A percentile compares a stretch with the other conserved stretches of the same genome.
phyloP scores from a whole-genome alignment of 2,329 filamentous ascomycete species.

The Fusarium irregulare region DNA sequence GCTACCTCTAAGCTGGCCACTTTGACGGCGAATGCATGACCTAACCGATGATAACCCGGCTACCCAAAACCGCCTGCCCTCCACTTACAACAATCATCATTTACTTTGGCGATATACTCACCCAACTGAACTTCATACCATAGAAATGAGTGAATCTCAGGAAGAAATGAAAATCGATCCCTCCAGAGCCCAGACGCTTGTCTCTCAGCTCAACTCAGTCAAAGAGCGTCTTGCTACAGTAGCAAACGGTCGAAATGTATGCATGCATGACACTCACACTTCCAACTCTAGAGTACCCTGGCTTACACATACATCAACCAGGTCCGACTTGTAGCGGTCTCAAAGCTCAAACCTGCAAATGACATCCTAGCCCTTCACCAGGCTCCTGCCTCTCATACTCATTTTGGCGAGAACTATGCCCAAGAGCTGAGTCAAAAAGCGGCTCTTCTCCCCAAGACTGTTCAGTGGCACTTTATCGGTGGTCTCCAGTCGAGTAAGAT shows the following conservation, averaged over 20 bases:
- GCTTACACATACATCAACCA: slow-evolving; percentile 50
- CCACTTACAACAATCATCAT: slow-evolving; percentile 43
- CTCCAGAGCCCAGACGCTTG: slow-evolving; percentile 69
- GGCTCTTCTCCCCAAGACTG: slow-evolving; percentile 76
- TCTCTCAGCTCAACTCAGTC: slow-evolving; percentile 71
- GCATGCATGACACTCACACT: slow-evolving; percentile 39
- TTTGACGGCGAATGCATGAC: slow-evolving; percentile 2
- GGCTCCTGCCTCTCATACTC: slow-evolving; percentile 67
- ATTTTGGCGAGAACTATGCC: slow-evolving; percentile 98
- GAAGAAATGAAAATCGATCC: slow-evolving; percentile 71
- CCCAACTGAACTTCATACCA: not conserved
- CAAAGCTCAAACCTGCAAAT: slow-evolving; percentile 92
- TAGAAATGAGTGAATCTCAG: slow-evolving; percentile 56
- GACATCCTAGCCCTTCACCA: slow-evolving; percentile 88
- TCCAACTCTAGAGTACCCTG: not conserved
- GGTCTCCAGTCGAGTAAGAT: slow-evolving; percentile 78
- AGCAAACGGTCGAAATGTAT: slow-evolving; percentile 65
- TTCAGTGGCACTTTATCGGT: slow-evolving; percentile 97
- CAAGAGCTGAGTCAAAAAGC: slow-evolving; percentile 92
- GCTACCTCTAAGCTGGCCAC: slow-evolving; percentile 29
- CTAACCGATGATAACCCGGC: slow-evolving; percentile 52
- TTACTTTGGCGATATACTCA: not conserved
- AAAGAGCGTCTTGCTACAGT: slow-evolving; percentile 67
- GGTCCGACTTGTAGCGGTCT: slow-evolving; percentile 92
- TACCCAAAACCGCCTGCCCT: slow-evolving; percentile 29